Evolutionary conservation across 2,329 filamentous ascomycete genomes (phyloP), one percentile per base, ranked within the genome.

Genomic region (Ophiosphaerella narmari): DNA sequence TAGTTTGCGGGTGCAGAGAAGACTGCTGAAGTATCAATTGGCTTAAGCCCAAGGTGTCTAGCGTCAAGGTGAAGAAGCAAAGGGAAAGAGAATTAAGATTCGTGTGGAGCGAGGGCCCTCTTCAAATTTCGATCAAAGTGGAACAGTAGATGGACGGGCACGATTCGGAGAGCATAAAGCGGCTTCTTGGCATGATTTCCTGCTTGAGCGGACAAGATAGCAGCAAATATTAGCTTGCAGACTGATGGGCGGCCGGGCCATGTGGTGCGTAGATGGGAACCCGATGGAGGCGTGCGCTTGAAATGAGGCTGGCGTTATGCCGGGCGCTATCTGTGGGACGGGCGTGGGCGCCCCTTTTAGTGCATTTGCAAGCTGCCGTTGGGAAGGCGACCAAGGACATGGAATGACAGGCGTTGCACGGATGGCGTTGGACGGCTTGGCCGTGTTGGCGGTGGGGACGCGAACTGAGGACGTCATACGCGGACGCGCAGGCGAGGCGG

Each of bases 381-480:
- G 60, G 43, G 53, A 50, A 47, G 18, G 39, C 34, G 50, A 51
- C 49, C 52, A 50, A 54, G 57, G 48, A 45, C 45, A 32, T 47
- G 60, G 52, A 47, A 39, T 55, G 62, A 55, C 57, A 58, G 60
- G 42, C 54, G 54, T 59, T 52, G 60, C 60, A 57, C 60, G 59
- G 60, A 57, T 52, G 50, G 53, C 55, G 50, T 47, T 55, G 55
- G 50, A 52, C 36, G 43, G 49, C 26, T 29, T 24, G 43, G 24
- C 35, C n/a, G 39, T 46, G 54, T 60, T 62, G 57, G 57, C 49
- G 33, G 40, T 43, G 52, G 40, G 44, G 48, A 57, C 39, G 46
- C 60, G 58, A 59, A 50, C 26, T 59, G 51, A 45, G 57, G 50
- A 65, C 62, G 60, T 64, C 62, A 65, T 57, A 61, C 54, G 55